These are phyloP conservation scores for Apiotrichum veenhuisii DNA, from an alignment of 1,284 basidiomycete genomes.

Conservation along the genomic window DNA sequence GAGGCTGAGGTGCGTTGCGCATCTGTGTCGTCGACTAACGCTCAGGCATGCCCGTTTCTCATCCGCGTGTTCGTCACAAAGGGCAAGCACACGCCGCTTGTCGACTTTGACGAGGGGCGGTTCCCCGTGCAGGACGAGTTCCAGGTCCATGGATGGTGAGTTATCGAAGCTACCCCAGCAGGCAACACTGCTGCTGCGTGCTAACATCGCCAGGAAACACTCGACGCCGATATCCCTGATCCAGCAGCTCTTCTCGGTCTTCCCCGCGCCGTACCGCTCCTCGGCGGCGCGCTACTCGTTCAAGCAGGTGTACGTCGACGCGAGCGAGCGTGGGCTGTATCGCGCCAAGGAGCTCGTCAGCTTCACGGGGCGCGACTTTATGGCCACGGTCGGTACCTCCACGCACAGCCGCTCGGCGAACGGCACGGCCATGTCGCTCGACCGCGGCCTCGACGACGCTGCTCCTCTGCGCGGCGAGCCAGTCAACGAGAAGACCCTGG, in stretches of 20 bases:
- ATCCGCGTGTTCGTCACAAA: slow-evolving; percentile 45
- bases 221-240: slow-evolving; percentile 41
- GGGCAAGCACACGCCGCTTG: slow-evolving; percentile 36
- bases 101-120: slow-evolving; percentile 40
- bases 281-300: slow-evolving; percentile 38
- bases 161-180: not conserved
- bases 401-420: not conserved
- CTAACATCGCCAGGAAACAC: slow-evolving; percentile 28
- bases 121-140: slow-evolving; percentile 41
- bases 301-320: slow-evolving; percentile 46
- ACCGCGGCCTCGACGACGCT: slow-evolving; percentile 24
- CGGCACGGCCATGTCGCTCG: slow-evolving; percentile 7
- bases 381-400: slow-evolving; percentile 10
- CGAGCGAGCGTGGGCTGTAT: slow-evolving; percentile 38
- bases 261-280: slow-evolving; percentile 41
- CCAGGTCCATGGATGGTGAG: slow-evolving; percentile 42
- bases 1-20: slow-evolving; percentile 8
- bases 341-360: slow-evolving; percentile 32
- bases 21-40: not conserved
- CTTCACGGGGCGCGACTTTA: slow-evolving; percentile 38
- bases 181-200: not conserved
- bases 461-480: slow-evolving; percentile 1
- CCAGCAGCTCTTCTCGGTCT: slow-evolving; percentile 36
- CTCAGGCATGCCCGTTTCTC: slow-evolving; percentile 33
- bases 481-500: slow-evolving; percentile 40